Conservation (phyloP, 352 stramenopile species). For the Plasmopara viticola region DNA sequence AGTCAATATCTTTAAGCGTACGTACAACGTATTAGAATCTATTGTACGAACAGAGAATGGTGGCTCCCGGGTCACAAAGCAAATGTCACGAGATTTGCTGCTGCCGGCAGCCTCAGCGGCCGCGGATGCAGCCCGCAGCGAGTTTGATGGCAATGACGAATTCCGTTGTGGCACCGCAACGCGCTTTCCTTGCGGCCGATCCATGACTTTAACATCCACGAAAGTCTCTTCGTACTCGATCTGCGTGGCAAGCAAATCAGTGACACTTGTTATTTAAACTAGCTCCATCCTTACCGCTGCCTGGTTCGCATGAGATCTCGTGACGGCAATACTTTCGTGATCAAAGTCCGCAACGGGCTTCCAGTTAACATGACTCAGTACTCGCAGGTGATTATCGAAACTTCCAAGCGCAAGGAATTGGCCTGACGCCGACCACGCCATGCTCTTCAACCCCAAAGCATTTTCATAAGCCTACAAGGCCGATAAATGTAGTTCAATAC, state of each 20-base stretch:
- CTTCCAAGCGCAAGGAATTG: constrained; percentile 76
- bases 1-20: background rate
- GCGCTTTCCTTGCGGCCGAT: constrained; percentile 56
- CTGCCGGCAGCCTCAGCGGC: constrained; percentile 49
- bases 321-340: constrained; percentile 51
- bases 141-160: constrained; percentile 45
- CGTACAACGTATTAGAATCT: constrained; percentile 59
- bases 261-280: background rate
- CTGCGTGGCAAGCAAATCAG: constrained; percentile 11
- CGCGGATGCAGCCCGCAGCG: constrained; percentile 48
- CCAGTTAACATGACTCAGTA: constrained; percentile 76
- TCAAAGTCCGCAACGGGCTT: constrained; percentile 68
- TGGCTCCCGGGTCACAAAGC: constrained; percentile 58
- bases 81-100: constrained; percentile 46
- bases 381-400: constrained; percentile 69
- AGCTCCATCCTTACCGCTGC: constrained; percentile 25
- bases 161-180: constrained; percentile 35
- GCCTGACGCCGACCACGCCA: constrained; percentile 71
- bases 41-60: constrained; percentile 72
- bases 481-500: too few species aligned
- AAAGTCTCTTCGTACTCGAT: constrained; percentile 71
- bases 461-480: constrained; percentile 63
- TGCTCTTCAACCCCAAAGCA: constrained; percentile 60
- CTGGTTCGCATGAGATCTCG: constrained; percentile 35
- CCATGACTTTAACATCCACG: constrained; percentile 35